A percentile compares a stretch with the other conserved stretches of the same genome.
These are phyloP conservation scores for Fraxinus dipetala DNA, from an alignment of 305 asterid species.

Conservation along the genomic window DNA sequence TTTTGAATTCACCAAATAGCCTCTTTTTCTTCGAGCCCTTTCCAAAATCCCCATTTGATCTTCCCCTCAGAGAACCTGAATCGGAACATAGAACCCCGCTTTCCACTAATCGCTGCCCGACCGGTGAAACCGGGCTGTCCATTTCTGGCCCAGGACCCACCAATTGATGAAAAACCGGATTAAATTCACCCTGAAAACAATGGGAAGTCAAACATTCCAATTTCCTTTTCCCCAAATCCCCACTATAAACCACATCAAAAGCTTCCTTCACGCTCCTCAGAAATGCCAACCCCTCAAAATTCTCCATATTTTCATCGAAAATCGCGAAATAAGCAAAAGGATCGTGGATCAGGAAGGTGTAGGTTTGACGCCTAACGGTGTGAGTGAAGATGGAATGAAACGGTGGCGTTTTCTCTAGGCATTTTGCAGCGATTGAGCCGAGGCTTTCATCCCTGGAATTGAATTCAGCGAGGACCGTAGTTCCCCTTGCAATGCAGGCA, in stretches of 20 bases:
- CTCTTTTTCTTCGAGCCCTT: slow-evolving; percentile 31
- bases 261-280: slow-evolving; percentile 51
- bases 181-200: slow-evolving; percentile 80
- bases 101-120: slow-evolving; percentile 29
- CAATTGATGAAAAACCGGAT: slow-evolving; percentile 70
- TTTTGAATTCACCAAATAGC: slow-evolving; percentile 24
- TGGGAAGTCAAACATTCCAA: slow-evolving; percentile 47
- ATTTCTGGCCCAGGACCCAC: slow-evolving; percentile 40
- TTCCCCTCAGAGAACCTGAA: slow-evolving; percentile 28
- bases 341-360: slow-evolving; percentile 55
- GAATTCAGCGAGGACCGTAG: slow-evolving; percentile 73
- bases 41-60: slow-evolving; percentile 21
- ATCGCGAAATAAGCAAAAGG: slow-evolving; percentile 64
- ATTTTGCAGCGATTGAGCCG: slow-evolving; percentile 58
- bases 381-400: slow-evolving; percentile 66
- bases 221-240: slow-evolving; percentile 23
- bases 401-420: slow-evolving; percentile 68
- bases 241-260: slow-evolving; percentile 34
- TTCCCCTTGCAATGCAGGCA: slow-evolving; percentile 69
- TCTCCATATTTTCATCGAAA: slow-evolving; percentile 55
- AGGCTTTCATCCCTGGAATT: slow-evolving; percentile 70
- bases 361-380: slow-evolving; percentile 62
- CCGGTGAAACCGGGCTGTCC: slow-evolving; percentile 40
- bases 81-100: slow-evolving; percentile 30
- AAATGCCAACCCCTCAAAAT: slow-evolving; percentile 49